Conservation (phyloP, 2,329 filamentous ascomycete genomes). For the Plectosphaerella plurivora region DNA sequence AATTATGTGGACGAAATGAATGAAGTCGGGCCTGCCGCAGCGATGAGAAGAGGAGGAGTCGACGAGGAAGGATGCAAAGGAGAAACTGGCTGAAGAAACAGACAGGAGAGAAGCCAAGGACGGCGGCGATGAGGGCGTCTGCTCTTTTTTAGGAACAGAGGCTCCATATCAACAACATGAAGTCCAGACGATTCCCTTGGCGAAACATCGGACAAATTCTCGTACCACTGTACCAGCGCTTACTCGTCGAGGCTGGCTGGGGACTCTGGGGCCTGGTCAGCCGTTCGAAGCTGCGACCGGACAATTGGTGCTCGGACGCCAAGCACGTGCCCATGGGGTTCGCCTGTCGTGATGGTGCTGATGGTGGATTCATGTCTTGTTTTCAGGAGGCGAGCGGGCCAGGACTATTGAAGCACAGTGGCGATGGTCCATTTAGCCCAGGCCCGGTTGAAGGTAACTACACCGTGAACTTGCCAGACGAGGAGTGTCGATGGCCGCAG, state of each 20-base stretch:
- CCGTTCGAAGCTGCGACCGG: background rate
- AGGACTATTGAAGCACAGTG: background rate
- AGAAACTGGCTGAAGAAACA: background rate
- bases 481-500: background rate
- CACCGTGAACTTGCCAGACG: background rate
- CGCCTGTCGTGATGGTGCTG: background rate
- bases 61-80: background rate
- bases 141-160: background rate
- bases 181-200: background rate
- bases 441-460: background rate
- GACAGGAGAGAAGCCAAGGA: background rate
- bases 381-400: background rate
- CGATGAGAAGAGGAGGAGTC: too few species aligned
- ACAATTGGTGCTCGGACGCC: background rate
- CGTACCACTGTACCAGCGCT: too few species aligned
- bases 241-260: background rate
- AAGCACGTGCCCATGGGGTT: background rate
- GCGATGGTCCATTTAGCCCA: background rate
- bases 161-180: background rate
- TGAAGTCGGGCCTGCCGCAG: background rate
- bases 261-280: background rate
- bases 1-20: background rate
- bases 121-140: background rate
- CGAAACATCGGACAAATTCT: background rate
- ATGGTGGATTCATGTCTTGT: background rate